Evolutionary conservation across 2,329 filamentous ascomycete genomes (phyloP), one percentile per base, ranked within the genome.

Genomic region (Ophiosphaerella korrae): DNA sequence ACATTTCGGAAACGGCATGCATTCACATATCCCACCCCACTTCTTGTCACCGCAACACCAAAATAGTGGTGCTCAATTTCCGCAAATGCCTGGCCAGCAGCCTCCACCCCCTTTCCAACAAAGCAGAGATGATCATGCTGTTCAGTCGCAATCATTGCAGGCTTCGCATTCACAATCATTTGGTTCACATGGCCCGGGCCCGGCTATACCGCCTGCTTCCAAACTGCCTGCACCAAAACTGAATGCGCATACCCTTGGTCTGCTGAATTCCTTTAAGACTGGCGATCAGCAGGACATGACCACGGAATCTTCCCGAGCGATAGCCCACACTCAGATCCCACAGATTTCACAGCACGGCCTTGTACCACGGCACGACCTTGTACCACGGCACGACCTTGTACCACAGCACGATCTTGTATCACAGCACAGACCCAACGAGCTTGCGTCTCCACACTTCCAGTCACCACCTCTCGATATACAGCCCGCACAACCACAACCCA

Each of bases 161-260:
- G 18, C 40, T 35, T 26, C 46, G 13, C 55, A 53, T 23, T 56
- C 56, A 7, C 73, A 73, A n/a, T 67, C 68, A 29, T 58, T 68
- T 5, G 71, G 50, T 45, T 71, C 63, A 43, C 74, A 75, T 48
- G 74, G 75, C n/a, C 43, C 45, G 11, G 45, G 62, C 13, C 75
- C 78, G 35, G 69, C 73, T 32, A 77, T 81, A 26, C 84, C 84
- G 1, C 77, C 81, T 31, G 82, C 84, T 5, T 69, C 84, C 59
- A 82, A 82, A 44, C 65, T 87, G 21, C 84, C 84, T 13, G 76
- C 80, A 34, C 83, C 83, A 6, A 82, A 80, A 54, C 77, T 87
- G 29, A 85, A 76, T 32, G 78, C 78, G 11, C 84, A 87, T 65
- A 78, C 82, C 1, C 74, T 82, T 50, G 77, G 78, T n/a, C 67